phyloP scores from a whole-genome alignment of 306 rosid species.

The Sophora flavescens region DNA sequence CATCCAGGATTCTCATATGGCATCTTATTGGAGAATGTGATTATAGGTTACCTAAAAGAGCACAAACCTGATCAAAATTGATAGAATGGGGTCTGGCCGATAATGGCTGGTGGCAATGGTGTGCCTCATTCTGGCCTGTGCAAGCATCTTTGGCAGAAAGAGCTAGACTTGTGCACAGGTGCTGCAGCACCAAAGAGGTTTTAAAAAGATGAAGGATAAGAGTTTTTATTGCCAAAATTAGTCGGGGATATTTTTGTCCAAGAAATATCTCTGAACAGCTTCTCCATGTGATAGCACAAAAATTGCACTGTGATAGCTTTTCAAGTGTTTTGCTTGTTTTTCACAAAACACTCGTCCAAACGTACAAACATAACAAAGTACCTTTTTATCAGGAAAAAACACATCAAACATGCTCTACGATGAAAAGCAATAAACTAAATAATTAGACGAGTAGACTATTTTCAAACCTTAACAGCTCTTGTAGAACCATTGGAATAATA shows the following conservation, averaged over 20 bases:
- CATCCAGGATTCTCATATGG: background rate
- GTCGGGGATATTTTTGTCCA: background rate
- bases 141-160: background rate
- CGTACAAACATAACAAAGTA: background rate
- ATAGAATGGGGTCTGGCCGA: background rate
- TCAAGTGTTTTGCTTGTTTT: background rate
- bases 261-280: background rate
- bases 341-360: background rate
- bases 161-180: background rate
- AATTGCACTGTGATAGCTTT: background rate
- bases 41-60: background rate
- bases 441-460: constrained; percentile 34
- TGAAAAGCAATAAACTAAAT: constrained; percentile 20
- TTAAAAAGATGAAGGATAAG: too few species aligned
- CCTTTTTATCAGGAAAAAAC: background rate
- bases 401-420: background rate
- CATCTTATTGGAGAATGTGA: background rate
- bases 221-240: too few species aligned
- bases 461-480: constrained; percentile 52
- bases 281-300: background rate
- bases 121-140: background rate
- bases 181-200: background rate
- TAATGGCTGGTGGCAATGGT: background rate
- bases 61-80: background rate
- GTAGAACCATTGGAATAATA: constrained; percentile 52